Evolutionary conservation across 306 rosid species (phyloP), one percentile per base, ranked within the genome.

Genomic region (Dryas drummondii): DNA sequence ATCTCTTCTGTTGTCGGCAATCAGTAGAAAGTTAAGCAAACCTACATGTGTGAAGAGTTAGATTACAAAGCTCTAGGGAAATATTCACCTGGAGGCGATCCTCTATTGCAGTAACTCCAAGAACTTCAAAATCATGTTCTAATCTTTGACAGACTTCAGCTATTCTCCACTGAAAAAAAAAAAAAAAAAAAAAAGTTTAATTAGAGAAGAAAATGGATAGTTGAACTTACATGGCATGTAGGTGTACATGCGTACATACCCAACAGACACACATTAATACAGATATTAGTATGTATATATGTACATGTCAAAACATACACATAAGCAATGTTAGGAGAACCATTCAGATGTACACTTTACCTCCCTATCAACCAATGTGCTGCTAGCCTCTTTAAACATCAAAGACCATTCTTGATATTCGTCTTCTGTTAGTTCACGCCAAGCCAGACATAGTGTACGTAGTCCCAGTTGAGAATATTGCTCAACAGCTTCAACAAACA

Each of bases 81-180:
- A 56, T 62, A 78, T 76, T 88, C 82, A 92, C 99, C 97, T 96
- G 99, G 68, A 96, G 85, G 81, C 91, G 97, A 87, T 96, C 99
- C 83, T 96, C 99, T 85, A 96, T 96, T 51, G 99, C 99, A 68
- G 99, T 86, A 78, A 92, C 96, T 77, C 99, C 98, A 81, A 96
- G 98, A 82, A 96, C 80, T 84, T 92, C 98, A 75, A 90, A 76
- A 85, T 92, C 87, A 54, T 83, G 98, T 74, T 96, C 99, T 80
- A 92, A 72, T 86, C 87, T 88, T 88, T 92, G 99, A 83, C 96
- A 90, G 81, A 88, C 91, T 82, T 96, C 99, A 68, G 99, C 98
- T 56, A 96, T 69, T 87, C 97, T 96, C 99, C 99, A 96, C 99
- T 96, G 88, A 79, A 78, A 79, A 80, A 74, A 68, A 83, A 9